Base-by-base conservation (phyloP, 345 rosid species). In the Rhizophora mangle region DNA sequence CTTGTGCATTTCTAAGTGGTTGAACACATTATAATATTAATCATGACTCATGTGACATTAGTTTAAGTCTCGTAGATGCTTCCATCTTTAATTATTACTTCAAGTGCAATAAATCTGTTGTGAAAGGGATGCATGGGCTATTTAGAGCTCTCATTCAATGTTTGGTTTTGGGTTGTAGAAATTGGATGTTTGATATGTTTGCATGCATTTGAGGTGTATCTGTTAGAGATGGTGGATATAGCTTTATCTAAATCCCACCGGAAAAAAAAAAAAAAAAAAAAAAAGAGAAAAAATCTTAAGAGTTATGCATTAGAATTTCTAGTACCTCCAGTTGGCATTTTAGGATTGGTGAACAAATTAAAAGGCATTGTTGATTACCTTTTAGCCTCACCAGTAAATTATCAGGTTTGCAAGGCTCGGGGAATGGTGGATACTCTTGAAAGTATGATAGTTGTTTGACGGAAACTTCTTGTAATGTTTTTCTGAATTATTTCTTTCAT, bases 351-450 rank as follows among this genome's bases (percentile, higher is more conserved):
- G 62, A 81, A 79, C 83, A 72, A 72, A 76, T 51, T 34, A 63
- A 74, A 81, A 81, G 82, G 82, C 81, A 77, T 64, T 71, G 85
- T 79, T 84, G 80, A 82, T 80, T 81, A 73, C 82, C 72, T 24
- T 21, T 54, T 30, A 80, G 80, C 76, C 84, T 82, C 84, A 73
- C 73, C 31, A 34, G 73, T 67, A 56, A 78, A 77, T 87, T 74
- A 78, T 32, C 31, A 62, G 21, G 55, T 10, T 57, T 72, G 67
- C 64, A 36, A 69, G 73, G 76, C 66, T 10, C 51, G 54, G 61
- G 82, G 54, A 65, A 64, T 70, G 75, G 73, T 62, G 65, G 64
- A 62, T 72, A 26, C 71, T 36, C 21, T 62, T 59, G 63, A 24
- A 65, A 37, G 18, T 36, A 24, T 58, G 71, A 64, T 58, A 54